phyloP scores from a whole-genome alignment of 176 grass and related monocot species.

The Neostapfia colusana region DNA sequence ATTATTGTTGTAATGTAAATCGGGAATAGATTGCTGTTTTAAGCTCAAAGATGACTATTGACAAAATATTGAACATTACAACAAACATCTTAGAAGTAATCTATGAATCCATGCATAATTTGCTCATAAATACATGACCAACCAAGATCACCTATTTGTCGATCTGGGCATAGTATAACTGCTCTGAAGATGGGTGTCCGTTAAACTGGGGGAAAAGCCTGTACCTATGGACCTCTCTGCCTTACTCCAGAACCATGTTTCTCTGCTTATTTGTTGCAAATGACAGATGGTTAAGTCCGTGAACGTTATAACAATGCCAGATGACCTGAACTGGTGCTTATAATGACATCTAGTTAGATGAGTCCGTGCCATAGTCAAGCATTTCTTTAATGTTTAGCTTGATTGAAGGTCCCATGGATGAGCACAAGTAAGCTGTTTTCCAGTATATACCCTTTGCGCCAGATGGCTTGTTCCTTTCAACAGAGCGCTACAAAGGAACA shows the following conservation, averaged over 20 bases:
- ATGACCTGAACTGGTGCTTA: constrained; percentile 20
- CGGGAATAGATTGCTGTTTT: constrained; percentile 12
- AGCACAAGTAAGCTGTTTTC: constrained; percentile 79
- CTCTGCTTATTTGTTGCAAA: constrained; percentile 28
- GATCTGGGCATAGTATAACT: constrained; percentile 35
- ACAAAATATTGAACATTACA: constrained; percentile 50
- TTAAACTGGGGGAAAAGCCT: constrained; percentile 47
- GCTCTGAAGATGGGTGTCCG: constrained; percentile 35
- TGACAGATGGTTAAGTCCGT: constrained; percentile 27
- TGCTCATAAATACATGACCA: constrained; percentile 51
- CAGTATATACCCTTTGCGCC: constrained; percentile 99
- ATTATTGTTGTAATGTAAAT: background rate
- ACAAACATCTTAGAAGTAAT: constrained; percentile 35
- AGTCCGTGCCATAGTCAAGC: constrained; percentile 62
- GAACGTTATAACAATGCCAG: constrained; percentile 27
- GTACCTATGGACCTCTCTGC: constrained; percentile 47
- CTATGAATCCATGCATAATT: constrained; percentile 40
- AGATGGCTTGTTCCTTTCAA: constrained; percentile 90
- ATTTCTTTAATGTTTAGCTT: constrained; percentile 91
- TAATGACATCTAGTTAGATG: constrained; percentile 43
- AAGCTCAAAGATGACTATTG: constrained; percentile 43
- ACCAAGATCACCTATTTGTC: constrained; percentile 30
- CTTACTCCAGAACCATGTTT: constrained; percentile 15
- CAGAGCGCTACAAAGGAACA: constrained; percentile 62
- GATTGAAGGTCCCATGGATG: constrained; percentile 95